A percentile compares a stretch with the other conserved stretches of the same genome.
Conservation (phyloP, 1,284 basidiomycete genomes). For the Sporisorium iseilematis-ciliati region DNA sequence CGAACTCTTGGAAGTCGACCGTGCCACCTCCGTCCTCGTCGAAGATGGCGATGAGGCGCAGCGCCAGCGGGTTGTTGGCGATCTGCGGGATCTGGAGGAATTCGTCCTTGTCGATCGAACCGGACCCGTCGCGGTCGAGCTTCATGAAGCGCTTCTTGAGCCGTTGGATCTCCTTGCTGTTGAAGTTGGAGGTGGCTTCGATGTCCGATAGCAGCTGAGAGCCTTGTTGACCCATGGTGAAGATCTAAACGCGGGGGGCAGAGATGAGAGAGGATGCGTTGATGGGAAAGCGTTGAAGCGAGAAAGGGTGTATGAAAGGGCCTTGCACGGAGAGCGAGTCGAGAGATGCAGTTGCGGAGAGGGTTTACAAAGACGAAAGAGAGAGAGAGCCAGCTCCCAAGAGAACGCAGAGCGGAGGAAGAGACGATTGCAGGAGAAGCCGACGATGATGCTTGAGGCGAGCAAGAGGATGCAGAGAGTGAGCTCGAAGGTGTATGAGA, state of each 20-base stretch:
- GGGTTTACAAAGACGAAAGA: not conserved
- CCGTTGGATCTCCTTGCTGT: conserved; percentile 73
- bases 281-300: not conserved
- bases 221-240: conserved; percentile 74
- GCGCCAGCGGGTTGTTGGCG: conserved; percentile 95
- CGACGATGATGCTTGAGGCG: not conserved
- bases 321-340: not conserved
- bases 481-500: not conserved
- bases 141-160: conserved; percentile 99
- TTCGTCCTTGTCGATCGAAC: conserved; percentile 97
- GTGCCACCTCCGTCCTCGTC: conserved; percentile 98
- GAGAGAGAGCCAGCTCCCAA: conserved; percentile 14
- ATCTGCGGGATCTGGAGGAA: conserved; percentile 99
- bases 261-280: not conserved
- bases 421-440: not conserved
- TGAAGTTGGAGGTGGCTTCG: conserved; percentile 86
- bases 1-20: conserved; percentile 99
- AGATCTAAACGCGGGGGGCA: not conserved
- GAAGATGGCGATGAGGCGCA: conserved; percentile 98
- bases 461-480: conserved; percentile 1
- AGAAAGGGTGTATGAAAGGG: not conserved
- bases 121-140: conserved; percentile 96
- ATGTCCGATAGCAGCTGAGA: conserved; percentile 95
- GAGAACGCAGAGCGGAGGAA: not conserved
- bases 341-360: conserved; percentile 2